Evolutionary conservation across 805 yeast genomes (phyloP).

Genomic region (Myxozyma udenii): DNA sequence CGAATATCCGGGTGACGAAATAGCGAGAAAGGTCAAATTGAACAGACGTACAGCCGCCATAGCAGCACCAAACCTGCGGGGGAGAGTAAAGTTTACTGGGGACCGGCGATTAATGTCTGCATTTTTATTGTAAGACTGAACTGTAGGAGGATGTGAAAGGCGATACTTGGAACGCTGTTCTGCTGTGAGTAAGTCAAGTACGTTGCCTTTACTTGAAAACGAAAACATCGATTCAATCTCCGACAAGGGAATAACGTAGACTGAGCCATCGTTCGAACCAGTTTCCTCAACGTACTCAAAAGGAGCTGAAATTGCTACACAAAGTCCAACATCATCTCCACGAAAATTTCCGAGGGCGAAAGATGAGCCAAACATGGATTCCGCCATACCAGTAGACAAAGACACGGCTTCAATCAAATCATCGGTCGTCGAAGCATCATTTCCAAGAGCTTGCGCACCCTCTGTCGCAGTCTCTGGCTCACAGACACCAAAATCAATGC

Average conservation of each 20-base stretch:
- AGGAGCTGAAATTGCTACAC: constrained; percentile 54
- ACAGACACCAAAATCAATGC: not conserved
- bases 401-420: constrained; percentile 4
- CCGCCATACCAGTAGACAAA: constrained; percentile 28
- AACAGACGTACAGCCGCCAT: constrained; percentile 37
- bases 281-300: constrained; percentile 38
- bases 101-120: too few species aligned
- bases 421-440: not conserved
- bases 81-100: constrained; percentile 29
- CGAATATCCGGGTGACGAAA: constrained; percentile 55
- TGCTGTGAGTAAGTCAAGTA: not conserved
- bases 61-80: constrained; percentile 46
- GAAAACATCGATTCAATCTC: constrained; percentile 21
- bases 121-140: not conserved
- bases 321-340: constrained; percentile 37
- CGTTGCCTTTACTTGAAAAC: not conserved
- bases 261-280: constrained; percentile 18
- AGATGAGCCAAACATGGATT: constrained; percentile 49
- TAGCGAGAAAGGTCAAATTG: constrained; percentile 42
- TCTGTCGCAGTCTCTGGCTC: not conserved
- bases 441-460: not conserved
- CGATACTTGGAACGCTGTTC: constrained; percentile 2
- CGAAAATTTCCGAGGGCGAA: constrained; percentile 46
- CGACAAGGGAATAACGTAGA: constrained; percentile 24
- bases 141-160: not conserved